Evolutionary conservation across 805 yeast genomes (phyloP).

Genomic region (Kodamaea hsintzibuensis): DNA sequence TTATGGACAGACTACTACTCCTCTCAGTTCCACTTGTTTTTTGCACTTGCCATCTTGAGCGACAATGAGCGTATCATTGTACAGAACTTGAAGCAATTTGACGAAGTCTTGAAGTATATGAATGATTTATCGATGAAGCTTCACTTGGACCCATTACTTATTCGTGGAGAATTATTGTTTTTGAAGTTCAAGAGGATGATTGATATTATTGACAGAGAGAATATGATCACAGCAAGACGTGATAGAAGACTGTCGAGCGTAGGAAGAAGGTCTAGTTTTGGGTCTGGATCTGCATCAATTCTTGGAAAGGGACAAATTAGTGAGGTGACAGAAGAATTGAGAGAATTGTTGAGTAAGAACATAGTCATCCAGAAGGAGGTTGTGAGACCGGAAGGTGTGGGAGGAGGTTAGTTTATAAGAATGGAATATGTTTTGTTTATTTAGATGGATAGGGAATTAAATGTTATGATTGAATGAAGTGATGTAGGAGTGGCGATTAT

Average conservation of each 20-base stretch:
- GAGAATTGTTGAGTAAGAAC: constrained; percentile 60
- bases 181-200: constrained; percentile 78
- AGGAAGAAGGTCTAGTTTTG: not conserved
- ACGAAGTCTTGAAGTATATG: constrained; percentile 89
- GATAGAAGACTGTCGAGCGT: not conserved
- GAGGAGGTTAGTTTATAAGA: constrained; percentile 46
- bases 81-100: constrained; percentile 74
- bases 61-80: constrained; percentile 79
- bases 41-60: constrained; percentile 87
- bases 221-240: constrained; percentile 13
- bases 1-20: constrained; percentile 86
- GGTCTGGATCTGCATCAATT: not conserved
- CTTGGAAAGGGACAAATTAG: constrained; percentile 14
- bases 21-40: constrained; percentile 83
- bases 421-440: not conserved
- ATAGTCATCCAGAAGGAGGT: constrained; percentile 65
- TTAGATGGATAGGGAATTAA: not conserved
- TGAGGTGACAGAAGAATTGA: constrained; percentile 53
- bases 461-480: not conserved
- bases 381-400: constrained; percentile 43
- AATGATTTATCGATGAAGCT: constrained; percentile 82
- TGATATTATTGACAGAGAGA: constrained; percentile 68
- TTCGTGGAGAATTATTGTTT: constrained; percentile 83
- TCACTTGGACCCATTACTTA: constrained; percentile 72
- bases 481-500: not conserved